Conservation (phyloP, 73 alveolate genomes). For the Breviolum minutum region DNA sequence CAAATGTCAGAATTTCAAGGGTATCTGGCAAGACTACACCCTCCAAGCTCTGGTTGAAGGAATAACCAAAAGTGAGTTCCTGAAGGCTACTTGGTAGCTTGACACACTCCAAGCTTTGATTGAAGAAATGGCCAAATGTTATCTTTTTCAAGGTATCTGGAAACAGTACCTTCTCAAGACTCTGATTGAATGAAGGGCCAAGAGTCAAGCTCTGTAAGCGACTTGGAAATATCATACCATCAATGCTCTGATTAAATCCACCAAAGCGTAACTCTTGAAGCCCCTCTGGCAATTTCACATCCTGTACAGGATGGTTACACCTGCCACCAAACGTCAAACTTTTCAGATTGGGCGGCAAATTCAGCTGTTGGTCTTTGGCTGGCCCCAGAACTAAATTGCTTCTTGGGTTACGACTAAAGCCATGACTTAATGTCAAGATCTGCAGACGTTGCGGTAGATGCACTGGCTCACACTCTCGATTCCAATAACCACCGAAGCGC, state of each 20-base stretch:
- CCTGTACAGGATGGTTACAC: neutral
- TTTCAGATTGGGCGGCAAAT: neutral
- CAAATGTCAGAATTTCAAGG: neutral
- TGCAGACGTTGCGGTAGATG: neutral
- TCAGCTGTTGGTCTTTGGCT: neutral
- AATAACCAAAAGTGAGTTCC: neutral
- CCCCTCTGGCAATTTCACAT: neutral
- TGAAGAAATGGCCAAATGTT: neutral
- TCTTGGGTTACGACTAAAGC: neutral
- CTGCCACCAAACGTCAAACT: neutral
- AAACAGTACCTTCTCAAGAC: neutral
- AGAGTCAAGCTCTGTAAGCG: neutral
- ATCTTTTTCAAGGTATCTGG: neutral
- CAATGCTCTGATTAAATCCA: neutral
- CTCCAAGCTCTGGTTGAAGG: conserved; percentile 8
- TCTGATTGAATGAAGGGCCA: neutral
- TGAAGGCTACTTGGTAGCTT: neutral
- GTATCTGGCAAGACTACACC: neutral
- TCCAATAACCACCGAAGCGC: neutral
- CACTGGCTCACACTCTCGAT: neutral
- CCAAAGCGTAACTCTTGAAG: neutral
- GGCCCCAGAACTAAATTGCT: neutral
- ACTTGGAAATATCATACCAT: neutral
- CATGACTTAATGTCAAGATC: neutral
- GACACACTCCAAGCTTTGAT: neutral